A percentile compares a stretch with the other conserved stretches of the same genome.
Conservation (phyloP, 163 green algal genomes). For the Chlamydomonas reinhardtii region DNA sequence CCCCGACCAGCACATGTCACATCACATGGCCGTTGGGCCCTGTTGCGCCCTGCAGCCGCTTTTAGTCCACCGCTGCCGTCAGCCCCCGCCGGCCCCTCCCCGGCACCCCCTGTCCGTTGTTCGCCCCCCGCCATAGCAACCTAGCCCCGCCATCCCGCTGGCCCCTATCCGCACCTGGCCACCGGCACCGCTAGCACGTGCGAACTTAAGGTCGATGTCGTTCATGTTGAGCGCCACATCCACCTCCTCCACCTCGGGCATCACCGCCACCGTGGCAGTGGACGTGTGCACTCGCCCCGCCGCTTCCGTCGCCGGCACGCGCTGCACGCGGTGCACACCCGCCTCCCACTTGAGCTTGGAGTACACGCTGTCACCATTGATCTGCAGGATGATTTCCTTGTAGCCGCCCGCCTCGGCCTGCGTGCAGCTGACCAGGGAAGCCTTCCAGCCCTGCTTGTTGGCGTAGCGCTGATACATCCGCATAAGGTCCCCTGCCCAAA, state of each 20-base stretch:
- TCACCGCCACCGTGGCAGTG: slow-evolving; percentile 95
- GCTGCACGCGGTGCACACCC: slow-evolving; percentile 98
- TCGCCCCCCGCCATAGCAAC: too few relatives aligned
- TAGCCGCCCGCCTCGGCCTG: slow-evolving; percentile 87
- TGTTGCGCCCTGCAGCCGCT: too few relatives aligned
- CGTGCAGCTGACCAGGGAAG: slow-evolving; percentile 75
- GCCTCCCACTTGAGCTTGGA: slow-evolving; percentile 98
- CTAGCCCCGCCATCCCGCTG: background rate
- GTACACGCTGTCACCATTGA: slow-evolving; percentile 90
- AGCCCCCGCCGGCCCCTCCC: background rate
- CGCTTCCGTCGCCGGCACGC: slow-evolving; percentile 95
- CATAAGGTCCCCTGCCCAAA: slow-evolving; percentile 96
- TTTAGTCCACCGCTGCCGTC: too few relatives aligned
- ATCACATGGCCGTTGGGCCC: too few relatives aligned
- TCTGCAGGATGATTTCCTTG: slow-evolving; percentile 80
- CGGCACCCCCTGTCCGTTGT: background rate
- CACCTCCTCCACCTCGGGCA: slow-evolving; percentile 91
- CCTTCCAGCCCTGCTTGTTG: slow-evolving; percentile 85
- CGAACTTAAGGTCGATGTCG: slow-evolving; percentile 87
- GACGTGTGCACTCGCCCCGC: slow-evolving; percentile 95
- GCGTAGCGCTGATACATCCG: slow-evolving; percentile 93
- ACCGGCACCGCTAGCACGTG: slow-evolving; percentile 76
- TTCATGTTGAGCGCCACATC: slow-evolving; percentile 82
- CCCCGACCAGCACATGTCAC: too few relatives aligned
- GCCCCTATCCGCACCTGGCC: slow-evolving; percentile 76